These are phyloP conservation scores for Cladosporium sp. DNA, from an alignment of 2,329 filamentous ascomycete genomes.

Conservation along the genomic window DNA sequence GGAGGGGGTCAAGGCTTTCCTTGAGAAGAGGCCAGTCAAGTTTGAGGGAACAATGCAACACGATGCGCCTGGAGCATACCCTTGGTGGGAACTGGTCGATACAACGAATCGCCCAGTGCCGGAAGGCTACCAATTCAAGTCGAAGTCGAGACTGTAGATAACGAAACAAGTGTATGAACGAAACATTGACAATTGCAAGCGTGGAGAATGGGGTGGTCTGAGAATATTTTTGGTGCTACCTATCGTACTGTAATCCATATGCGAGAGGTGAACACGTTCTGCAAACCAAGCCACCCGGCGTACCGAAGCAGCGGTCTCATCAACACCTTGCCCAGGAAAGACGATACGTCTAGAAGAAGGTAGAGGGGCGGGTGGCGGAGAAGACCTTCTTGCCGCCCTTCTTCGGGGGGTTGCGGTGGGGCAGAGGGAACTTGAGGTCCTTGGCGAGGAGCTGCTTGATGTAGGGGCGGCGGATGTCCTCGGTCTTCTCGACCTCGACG, in stretches of 20 bases:
- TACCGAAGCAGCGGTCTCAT: slow-evolving; percentile 5
- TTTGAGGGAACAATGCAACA: slow-evolving; percentile 57
- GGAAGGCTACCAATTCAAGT: not conserved
- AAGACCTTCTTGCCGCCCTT: slow-evolving; percentile 84
- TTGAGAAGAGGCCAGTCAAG: slow-evolving; percentile 59
- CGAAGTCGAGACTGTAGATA: slow-evolving; percentile 1
- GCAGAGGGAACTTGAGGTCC: slow-evolving; percentile 95
- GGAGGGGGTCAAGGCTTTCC: slow-evolving; percentile 63
- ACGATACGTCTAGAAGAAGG: slow-evolving; percentile 69
- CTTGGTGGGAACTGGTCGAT: slow-evolving; percentile 61
- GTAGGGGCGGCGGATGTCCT: slow-evolving; percentile 96
- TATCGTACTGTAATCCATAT: slow-evolving; percentile 11
- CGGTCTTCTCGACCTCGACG: slow-evolving; percentile 90
- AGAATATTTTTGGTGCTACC: slow-evolving; percentile 7
- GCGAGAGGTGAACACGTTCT: slow-evolving; percentile 6
- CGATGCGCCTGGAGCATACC: slow-evolving; percentile 55
- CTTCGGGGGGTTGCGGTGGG: slow-evolving; percentile 85
- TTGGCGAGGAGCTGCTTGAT: slow-evolving; percentile 97
- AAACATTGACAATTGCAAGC: not conserved
- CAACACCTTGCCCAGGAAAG: not conserved
- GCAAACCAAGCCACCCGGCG: slow-evolving; percentile 9
- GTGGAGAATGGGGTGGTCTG: not conserved
- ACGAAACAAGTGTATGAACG: not conserved
- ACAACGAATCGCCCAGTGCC: slow-evolving; percentile 9
- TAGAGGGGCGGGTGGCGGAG: slow-evolving; percentile 85